phyloP scores from a whole-genome alignment of 176 grass and related monocot species.

The Triticum urartu region DNA sequence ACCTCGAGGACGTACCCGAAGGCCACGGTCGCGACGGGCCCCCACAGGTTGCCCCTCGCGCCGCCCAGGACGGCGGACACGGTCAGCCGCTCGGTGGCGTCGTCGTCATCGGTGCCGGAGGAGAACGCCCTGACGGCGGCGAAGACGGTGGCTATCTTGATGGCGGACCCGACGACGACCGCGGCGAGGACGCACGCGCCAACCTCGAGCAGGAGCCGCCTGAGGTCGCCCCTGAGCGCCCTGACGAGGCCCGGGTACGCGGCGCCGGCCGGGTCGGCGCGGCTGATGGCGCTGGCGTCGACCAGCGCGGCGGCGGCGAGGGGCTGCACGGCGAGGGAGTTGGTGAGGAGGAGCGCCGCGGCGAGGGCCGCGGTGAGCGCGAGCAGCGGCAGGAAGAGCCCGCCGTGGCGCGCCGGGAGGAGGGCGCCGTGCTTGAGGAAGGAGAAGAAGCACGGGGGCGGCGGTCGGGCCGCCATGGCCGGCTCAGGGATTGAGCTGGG shows the following conservation, averaged over 20 bases:
- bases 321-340: constrained; percentile 46
- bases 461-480: constrained; percentile 28
- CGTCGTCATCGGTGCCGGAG: not conserved
- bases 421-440: constrained; percentile 39
- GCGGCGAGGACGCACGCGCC: constrained; percentile 26
- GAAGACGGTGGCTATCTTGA: constrained; percentile 47
- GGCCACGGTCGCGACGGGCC: constrained; percentile 22
- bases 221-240: not conserved
- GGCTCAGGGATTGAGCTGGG: not conserved
- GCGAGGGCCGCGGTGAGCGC: constrained; percentile 24
- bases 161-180: not conserved
- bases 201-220: not conserved
- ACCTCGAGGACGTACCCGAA: constrained; percentile 39
- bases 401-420: constrained; percentile 15
- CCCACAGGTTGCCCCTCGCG: not conserved
- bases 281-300: constrained; percentile 28
- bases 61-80: not conserved
- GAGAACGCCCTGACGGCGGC: constrained; percentile 31
- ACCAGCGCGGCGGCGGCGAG: constrained; percentile 22
- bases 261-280: constrained; percentile 23
- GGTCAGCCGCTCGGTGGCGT: not conserved
- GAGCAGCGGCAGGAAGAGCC: constrained; percentile 39
- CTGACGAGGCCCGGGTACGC: constrained; percentile 16
- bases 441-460: constrained; percentile 19
- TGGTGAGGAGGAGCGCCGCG: constrained; percentile 39